A percentile compares a stretch with the other conserved stretches of the same genome.
phyloP scores from a whole-genome alignment of 2,329 filamentous ascomycete species.

The Aspergillus persii region DNA sequence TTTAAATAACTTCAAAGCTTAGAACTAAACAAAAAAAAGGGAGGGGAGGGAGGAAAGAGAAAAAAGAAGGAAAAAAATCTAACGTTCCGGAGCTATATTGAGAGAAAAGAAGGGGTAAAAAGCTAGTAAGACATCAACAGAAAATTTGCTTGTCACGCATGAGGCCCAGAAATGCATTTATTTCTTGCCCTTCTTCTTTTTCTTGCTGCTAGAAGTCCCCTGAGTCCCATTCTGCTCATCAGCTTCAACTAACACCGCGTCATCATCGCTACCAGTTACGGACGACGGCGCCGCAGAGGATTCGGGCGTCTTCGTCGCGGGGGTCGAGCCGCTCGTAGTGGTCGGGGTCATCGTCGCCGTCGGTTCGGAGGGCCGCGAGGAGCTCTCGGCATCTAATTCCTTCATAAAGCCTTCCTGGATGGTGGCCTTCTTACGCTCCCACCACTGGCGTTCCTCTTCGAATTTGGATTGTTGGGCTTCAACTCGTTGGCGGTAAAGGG shows the following conservation, averaged over 20 bases:
- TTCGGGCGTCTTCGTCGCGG: constrained; percentile 19
- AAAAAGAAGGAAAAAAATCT: neutral
- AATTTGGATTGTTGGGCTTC: constrained; percentile 71
- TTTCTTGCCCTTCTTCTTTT: constrained; percentile 52
- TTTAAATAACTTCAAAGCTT: too few species aligned
- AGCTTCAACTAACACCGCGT: constrained; percentile 75
- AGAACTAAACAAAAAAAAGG: neutral
- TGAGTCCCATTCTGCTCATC: constrained; percentile 43
- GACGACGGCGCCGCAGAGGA: constrained; percentile 30
- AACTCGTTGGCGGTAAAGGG: constrained; percentile 69
- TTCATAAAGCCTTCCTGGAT: constrained; percentile 79
- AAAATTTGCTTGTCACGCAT: constrained; percentile 1
- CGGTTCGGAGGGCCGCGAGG: constrained; percentile 13
- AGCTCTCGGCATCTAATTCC: constrained; percentile 59
- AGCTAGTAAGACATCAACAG: constrained; percentile 7
- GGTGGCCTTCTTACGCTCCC: constrained; percentile 75
- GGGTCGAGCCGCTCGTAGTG: constrained; percentile 11
- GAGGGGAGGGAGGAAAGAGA: neutral
- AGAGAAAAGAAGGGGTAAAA: neutral
- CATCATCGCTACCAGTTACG: constrained; percentile 61
- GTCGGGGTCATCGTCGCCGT: constrained; percentile 17
- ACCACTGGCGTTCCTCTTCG: constrained; percentile 80
- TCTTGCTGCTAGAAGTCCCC: constrained; percentile 28
- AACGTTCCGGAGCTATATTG: neutral
- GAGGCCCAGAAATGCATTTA: constrained; percentile 10